Evolutionary conservation across 257 asterid species (phyloP).

Genomic region (Solanum stenotomum): DNA sequence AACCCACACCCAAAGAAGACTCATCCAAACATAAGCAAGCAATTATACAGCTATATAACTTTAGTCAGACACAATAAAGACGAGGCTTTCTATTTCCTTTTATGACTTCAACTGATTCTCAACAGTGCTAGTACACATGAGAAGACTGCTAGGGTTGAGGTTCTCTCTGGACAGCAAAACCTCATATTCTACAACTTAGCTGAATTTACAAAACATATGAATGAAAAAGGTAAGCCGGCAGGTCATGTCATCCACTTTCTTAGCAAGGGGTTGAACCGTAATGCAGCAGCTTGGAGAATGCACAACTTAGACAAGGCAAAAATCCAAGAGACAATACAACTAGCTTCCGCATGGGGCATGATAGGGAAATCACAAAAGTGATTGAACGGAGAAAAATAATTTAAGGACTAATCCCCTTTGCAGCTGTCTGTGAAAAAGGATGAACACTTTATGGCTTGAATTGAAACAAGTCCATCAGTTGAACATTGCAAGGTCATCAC

Average conservation of each 20-base stretch:
- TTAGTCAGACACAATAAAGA: neutral
- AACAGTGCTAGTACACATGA: neutral
- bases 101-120: neutral
- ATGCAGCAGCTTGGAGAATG: neutral
- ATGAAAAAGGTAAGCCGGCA: neutral
- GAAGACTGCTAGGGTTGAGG: neutral
- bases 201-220: neutral
- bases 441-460: neutral
- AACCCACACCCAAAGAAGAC: neutral
- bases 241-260: neutral
- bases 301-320: neutral
- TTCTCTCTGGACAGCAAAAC: neutral
- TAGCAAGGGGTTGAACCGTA: neutral
- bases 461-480: neutral
- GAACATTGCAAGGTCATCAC: constrained; percentile 16
- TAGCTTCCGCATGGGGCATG: neutral
- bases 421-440: neutral
- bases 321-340: neutral
- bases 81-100: neutral
- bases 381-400: neutral
- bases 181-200: neutral
- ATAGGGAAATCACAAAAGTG: neutral
- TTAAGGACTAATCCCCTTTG: neutral
- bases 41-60: neutral
- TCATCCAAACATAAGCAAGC: neutral